phyloP scores from a whole-genome alignment of 108 stramenopile species.

The Nannochloropsis salina region DNA sequence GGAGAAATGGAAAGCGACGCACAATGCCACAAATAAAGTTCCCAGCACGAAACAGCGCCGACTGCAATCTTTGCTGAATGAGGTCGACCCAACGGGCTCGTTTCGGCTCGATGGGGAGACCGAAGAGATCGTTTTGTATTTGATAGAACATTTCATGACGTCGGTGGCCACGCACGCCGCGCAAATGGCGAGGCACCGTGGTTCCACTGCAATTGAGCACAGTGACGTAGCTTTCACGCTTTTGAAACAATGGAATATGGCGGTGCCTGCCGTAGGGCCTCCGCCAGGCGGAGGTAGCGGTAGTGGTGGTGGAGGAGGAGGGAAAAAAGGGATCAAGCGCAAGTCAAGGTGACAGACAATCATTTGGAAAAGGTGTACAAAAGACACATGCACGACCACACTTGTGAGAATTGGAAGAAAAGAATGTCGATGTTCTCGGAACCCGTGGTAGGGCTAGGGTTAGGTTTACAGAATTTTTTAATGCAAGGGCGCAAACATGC shows the following conservation, averaged over 20 bases:
- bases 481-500: no score
- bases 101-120: background rate
- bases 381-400: background rate
- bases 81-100: background rate
- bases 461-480: no score
- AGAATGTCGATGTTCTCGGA: no score
- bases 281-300: background rate
- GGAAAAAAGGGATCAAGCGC: background rate
- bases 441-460: no score
- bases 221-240: constrained; percentile 10
- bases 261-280: background rate
- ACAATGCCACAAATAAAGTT: background rate
- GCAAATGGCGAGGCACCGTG: constrained; percentile 9
- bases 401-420: no score
- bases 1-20: constrained; percentile 3
- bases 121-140: background rate
- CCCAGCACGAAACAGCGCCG: background rate
- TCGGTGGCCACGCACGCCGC: background rate
- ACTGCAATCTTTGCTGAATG: background rate
- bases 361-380: background rate
- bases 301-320: background rate
- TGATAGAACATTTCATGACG: constrained; percentile 1
- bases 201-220: background rate
- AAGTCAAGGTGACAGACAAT: background rate
- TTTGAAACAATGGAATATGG: background rate